Base-by-base conservation (phyloP, 2,329 filamentous ascomycete species). In the Paecilomyces variotii region DNA sequence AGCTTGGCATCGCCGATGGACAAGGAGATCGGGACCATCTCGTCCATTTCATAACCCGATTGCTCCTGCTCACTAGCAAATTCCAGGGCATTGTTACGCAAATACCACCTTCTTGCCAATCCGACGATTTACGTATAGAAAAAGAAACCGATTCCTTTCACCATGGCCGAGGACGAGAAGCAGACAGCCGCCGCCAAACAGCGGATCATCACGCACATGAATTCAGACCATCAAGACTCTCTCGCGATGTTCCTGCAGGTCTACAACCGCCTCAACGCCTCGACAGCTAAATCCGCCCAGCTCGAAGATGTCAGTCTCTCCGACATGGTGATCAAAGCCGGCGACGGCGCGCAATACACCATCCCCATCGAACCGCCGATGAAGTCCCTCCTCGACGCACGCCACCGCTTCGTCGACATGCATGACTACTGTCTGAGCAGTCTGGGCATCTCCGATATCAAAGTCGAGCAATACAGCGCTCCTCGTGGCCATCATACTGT, bases 131-230 rank as follows among this genome's bases (percentile, higher is more conserved):
- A 3, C 19, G 6, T 19, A 7, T 14, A 45, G 19, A 5, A 45
- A 45, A 9, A 45, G 39, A 32, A 19, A 7, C 30, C 30, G 19
- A 39, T 53, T 26, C 45, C 30, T 19, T 52, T 57, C 56, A 61
- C 51, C 56, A 69, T 67, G 62, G 63, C 67, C 4, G 6, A 56
- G 9, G 39, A 45, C 39, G 39, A 45, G 30, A 35, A 34, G 25
- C 34, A 45, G 54, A 75, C 74, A 45, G 79, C 77, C 0, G 74
- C 78, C 59, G 74, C 78, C 59, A 85, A 85, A 68, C 67, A 79
- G 59, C 84, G 86, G 59, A 87, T 91, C 72, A 83, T 93, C 69
- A 80, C 80, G 34, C 92, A 97, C 79, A 94, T 97, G 90, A 96
- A 97, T 77, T 78, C 79, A 51, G 88, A 93, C 73, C 93, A 96